Conservation (phyloP, 805 yeast genomes). For the Starmerella sirachaensis region DNA sequence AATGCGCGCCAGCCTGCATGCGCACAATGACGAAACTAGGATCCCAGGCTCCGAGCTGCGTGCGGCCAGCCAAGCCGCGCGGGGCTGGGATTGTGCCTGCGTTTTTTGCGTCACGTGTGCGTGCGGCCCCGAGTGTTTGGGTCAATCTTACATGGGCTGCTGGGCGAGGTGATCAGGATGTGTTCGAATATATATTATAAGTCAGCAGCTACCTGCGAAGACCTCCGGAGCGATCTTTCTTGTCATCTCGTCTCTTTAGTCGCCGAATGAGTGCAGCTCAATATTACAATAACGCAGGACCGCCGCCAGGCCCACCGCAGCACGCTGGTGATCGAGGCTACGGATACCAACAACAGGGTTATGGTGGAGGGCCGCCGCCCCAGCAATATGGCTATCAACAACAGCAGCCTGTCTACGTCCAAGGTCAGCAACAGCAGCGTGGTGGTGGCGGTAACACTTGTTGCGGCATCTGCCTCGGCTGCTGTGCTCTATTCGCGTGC, state of each 20-base stretch:
- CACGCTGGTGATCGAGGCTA: slow-evolving; percentile 15
- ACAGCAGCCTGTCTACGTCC: slow-evolving; percentile 30
- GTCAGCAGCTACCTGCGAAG: no score
- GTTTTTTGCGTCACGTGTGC: no score
- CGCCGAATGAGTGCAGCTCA: slow-evolving; percentile 20
- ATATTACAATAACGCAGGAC: slow-evolving; percentile 17
- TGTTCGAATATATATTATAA: no score
- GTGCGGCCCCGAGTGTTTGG: no score
- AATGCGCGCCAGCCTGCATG: no score
- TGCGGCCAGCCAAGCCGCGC: no score
- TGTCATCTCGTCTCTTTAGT: no score
- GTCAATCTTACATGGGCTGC: no score
- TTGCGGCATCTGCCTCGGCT: slow-evolving; percentile 22
- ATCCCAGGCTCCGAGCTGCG: no score
- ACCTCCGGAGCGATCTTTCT: neutral
- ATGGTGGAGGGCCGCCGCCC: slow-evolving; percentile 20
- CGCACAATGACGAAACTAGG: no score
- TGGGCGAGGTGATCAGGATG: no score
- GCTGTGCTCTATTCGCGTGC: slow-evolving; percentile 21
- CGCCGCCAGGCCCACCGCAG: slow-evolving; percentile 9
- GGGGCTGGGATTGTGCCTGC: no score
- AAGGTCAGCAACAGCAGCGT: slow-evolving; percentile 24
- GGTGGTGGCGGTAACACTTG: slow-evolving; percentile 21
- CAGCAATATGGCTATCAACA: slow-evolving; percentile 24
- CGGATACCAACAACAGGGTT: slow-evolving; percentile 16